Evolutionary conservation across 2,329 filamentous ascomycete genomes (phyloP).

Genomic region (Fusarium proliferatum): DNA sequence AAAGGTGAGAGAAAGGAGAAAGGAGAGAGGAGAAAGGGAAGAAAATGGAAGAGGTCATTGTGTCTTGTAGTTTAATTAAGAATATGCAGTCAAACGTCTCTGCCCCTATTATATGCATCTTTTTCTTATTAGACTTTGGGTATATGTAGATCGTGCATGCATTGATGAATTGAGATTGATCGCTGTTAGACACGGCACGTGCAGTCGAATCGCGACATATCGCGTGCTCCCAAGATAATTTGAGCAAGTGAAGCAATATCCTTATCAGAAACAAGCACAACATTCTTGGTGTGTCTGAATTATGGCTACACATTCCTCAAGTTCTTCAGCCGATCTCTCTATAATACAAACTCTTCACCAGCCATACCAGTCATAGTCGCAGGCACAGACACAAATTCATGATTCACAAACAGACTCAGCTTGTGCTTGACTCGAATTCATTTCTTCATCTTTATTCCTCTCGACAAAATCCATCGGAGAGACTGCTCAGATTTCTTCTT

Average conservation of each 20-base stretch:
- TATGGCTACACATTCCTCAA: conserved; percentile 13
- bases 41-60: neutral
- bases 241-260: neutral
- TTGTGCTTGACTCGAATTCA: conserved; percentile 5
- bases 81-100: neutral
- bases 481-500: conserved; percentile 33
- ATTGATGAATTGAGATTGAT: neutral
- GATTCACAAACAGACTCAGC: neutral
- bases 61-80: neutral
- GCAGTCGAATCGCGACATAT: conserved; percentile 1
- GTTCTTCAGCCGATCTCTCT: neutral
- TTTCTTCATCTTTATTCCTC: conserved; percentile 32
- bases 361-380: neutral
- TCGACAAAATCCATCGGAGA: conserved; percentile 9
- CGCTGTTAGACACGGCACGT: conserved; percentile 5
- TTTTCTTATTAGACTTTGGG: neutral
- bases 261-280: neutral
- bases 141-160: neutral
- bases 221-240: neutral
- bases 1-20: neutral
- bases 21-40: too few species aligned
- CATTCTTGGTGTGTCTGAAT: neutral
- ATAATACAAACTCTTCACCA: neutral
- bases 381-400: neutral
- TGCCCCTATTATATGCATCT: neutral